A percentile compares a stretch with the other conserved stretches of the same genome.
Evolutionary conservation across 2,329 filamentous ascomycete species (phyloP).

Genomic region (Berkeleyomyces rouxiae): DNA sequence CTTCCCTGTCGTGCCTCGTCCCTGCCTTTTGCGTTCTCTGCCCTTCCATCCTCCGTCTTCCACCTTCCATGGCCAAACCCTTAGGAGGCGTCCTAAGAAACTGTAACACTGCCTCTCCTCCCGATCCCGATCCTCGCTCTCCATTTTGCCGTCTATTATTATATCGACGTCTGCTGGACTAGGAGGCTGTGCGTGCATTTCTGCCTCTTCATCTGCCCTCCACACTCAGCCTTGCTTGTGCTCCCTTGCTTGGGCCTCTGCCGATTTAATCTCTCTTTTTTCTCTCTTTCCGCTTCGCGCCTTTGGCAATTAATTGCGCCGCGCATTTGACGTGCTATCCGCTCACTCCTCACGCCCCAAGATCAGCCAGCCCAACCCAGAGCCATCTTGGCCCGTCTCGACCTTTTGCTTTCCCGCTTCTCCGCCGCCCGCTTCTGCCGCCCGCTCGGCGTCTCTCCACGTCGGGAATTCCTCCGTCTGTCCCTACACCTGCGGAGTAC

Average conservation of each 20-base stretch:
- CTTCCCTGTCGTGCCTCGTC: background rate
- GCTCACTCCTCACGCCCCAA: background rate
- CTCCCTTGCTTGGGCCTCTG: background rate
- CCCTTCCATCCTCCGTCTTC: too few species aligned
- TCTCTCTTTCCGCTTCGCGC: background rate
- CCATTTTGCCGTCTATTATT: background rate
- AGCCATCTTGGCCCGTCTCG: background rate
- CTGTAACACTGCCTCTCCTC: too few species aligned
- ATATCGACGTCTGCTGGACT: too few species aligned
- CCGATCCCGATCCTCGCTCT: background rate
- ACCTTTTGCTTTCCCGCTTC: background rate
- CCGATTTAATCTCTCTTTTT: background rate
- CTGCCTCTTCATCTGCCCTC: background rate
- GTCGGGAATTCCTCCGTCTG: background rate
- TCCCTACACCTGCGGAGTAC: background rate
- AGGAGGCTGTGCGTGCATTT: too few species aligned
- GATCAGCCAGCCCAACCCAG: background rate
- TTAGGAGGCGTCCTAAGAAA: background rate
- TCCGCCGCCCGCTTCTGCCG: background rate
- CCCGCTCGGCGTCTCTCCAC: background rate
- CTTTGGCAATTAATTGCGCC: background rate
- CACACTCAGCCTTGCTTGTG: constrained; percentile 4
- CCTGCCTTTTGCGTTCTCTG: too few species aligned
- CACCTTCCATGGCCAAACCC: background rate
- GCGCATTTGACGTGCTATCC: background rate